Percentiles rank a stretch among this genome's conserved stretches.
Evolutionary conservation across 1,139 yeast species (phyloP).

Genomic region (Pichia sp.): DNA sequence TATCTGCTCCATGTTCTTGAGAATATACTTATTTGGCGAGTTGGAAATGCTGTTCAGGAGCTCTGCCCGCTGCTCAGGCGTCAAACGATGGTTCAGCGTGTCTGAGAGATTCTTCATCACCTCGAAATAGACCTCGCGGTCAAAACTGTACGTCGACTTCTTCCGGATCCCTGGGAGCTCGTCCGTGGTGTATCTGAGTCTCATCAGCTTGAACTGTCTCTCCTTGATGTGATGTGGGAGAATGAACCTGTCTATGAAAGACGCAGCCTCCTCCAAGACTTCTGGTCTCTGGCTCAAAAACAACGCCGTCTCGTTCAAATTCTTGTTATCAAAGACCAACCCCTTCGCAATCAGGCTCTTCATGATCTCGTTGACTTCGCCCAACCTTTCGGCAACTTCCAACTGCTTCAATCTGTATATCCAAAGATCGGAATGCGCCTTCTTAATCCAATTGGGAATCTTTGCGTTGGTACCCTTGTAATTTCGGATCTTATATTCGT

Average conservation of each 20-base stretch:
- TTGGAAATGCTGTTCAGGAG: conserved; percentile 14
- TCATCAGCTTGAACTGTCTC: conserved; percentile 21
- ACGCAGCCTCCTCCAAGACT: conserved; percentile 34
- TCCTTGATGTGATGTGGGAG: conserved; percentile 34
- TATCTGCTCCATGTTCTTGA: conserved; percentile 20
- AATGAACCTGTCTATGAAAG: conserved; percentile 36
- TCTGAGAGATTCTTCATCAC: conserved; percentile 33
- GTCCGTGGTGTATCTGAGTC: conserved; percentile 20
- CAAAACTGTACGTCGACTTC: conserved; percentile 28
- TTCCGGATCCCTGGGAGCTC: conserved; percentile 22
- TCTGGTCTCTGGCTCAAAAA: conserved; percentile 26
- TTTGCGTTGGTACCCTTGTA: conserved; percentile 10
- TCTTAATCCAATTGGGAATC: conserved; percentile 24
- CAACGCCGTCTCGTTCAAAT: conserved; percentile 39
- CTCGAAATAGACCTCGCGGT: conserved; percentile 45
- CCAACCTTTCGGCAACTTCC: conserved; percentile 23
- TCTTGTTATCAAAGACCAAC: conserved; percentile 36
- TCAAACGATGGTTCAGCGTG: conserved; percentile 13
- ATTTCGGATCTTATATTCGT: conserved; percentile 18
- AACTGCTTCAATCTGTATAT: conserved; percentile 25
- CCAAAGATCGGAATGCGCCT: conserved; percentile 28
- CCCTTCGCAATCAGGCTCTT: conserved; percentile 33
- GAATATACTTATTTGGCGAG: conserved; percentile 18
- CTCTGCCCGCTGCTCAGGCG: conserved; percentile 12
- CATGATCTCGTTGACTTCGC: conserved; percentile 30